These are phyloP conservation scores for Termitomyces sp. DNA, from an alignment of 768 basidiomycete species.

Conservation along the genomic window DNA sequence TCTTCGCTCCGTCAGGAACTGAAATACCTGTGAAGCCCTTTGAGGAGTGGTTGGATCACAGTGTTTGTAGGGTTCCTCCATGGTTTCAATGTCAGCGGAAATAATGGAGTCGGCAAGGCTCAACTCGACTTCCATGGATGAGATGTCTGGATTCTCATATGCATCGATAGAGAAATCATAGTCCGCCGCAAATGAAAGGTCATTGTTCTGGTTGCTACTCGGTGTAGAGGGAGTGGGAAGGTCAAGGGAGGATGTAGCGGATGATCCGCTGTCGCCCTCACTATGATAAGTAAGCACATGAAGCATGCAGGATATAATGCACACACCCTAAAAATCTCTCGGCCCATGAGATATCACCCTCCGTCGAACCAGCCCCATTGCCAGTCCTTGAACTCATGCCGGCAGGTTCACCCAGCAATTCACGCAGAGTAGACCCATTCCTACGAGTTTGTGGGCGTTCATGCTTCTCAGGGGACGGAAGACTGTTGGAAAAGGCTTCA, in stretches of 20 bases:
- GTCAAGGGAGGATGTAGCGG: conserved; percentile 41
- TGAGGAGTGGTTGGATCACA: conserved; percentile 47
- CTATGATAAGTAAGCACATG: conserved; percentile 19
- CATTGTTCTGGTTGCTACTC: conserved; percentile 27
- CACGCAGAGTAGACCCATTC: conserved; percentile 68
- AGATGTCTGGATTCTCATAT: conserved; percentile 46
- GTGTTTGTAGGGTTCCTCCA: conserved; percentile 24
- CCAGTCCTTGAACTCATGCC: conserved; percentile 21
- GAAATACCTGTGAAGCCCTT: conserved; percentile 72
- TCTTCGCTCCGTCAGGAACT: conserved; percentile 53
- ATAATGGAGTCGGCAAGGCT: conserved; percentile 43
- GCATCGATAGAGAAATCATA: conserved; percentile 38
- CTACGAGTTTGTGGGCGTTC: conserved; percentile 52
- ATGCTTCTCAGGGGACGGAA: conserved; percentile 28
- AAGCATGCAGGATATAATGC: background rate
- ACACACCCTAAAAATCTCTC: conserved; percentile 62
- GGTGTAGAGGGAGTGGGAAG: conserved; percentile 47
- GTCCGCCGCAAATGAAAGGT: conserved; percentile 39
- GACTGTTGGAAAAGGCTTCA: conserved; percentile 61
- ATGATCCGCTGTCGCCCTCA: conserved; percentile 37
- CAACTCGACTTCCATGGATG: conserved; percentile 72
- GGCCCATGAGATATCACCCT: conserved; percentile 84
- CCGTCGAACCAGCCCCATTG: conserved; percentile 29
- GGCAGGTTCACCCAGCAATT: conserved; percentile 56
- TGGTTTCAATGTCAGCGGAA: conserved; percentile 17